Evolutionary conservation across 129 eudicot species (phyloP).

Genomic region (Chrysanthemum makinoi): DNA sequence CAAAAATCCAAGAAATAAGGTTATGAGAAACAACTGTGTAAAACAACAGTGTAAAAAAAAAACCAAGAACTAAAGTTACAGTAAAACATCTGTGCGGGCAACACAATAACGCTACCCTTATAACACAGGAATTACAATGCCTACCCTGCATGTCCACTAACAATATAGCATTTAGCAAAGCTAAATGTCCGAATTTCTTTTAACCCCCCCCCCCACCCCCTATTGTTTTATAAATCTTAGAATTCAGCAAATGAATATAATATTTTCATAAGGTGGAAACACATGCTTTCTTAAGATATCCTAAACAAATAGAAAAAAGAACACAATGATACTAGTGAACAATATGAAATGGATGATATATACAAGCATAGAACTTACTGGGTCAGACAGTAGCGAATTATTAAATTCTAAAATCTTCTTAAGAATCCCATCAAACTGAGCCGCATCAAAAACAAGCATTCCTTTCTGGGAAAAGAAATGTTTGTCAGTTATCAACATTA

Average conservation of each 20-base stretch:
- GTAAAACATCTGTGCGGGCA: not conserved
- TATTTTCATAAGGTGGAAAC: not conserved
- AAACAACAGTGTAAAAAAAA: not conserved
- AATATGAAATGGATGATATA: not conserved
- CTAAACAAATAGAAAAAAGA: slow-evolving; percentile 7
- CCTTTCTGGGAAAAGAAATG: slow-evolving; percentile 74
- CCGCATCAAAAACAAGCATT: slow-evolving; percentile 86
- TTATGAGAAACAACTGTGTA: slow-evolving; percentile 1
- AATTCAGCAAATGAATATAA: not conserved
- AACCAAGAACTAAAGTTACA: slow-evolving; percentile 1
- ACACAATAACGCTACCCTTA: not conserved
- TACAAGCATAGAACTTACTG: slow-evolving; percentile 40
- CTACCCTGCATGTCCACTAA: slow-evolving; percentile 12
- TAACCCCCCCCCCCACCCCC: no score
- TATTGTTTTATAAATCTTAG: not conserved
- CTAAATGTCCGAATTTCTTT: slow-evolving; percentile 1
- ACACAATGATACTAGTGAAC: slow-evolving; percentile 5
- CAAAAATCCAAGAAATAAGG: not conserved
- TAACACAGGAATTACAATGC: slow-evolving; percentile 13
- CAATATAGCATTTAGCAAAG: slow-evolving; percentile 4
- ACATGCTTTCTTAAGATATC: not conserved
- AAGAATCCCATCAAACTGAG: slow-evolving; percentile 94
- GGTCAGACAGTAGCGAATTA: slow-evolving; percentile 53
- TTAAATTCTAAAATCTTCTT: slow-evolving; percentile 87
- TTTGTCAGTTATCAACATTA: not conserved